phyloP scores from a whole-genome alignment of 495 filamentous ascomycete genomes.

The Parmelia sp. region DNA sequence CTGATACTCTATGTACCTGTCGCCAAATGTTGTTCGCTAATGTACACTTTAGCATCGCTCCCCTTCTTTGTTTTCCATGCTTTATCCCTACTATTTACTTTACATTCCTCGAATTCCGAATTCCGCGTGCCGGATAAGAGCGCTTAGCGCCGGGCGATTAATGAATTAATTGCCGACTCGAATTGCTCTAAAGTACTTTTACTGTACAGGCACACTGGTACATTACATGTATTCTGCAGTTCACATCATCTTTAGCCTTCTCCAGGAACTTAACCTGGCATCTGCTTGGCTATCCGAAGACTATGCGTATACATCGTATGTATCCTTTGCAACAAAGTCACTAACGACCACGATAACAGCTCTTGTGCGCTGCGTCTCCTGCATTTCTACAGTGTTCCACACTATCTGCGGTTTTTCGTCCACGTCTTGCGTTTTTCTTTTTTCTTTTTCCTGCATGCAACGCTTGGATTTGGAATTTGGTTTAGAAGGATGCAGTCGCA shows the following conservation, averaged over 20 bases:
- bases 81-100: no score
- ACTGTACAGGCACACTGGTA: background rate
- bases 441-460: background rate
- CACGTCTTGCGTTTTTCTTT: background rate
- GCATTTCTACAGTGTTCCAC: background rate
- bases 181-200: no score
- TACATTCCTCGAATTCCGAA: no score
- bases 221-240: background rate
- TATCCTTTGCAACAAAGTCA: background rate
- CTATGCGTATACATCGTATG: background rate
- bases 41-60: background rate
- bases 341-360: background rate
- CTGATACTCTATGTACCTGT: background rate
- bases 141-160: conserved; percentile 7
- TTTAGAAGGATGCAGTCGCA: background rate
- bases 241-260: background rate
- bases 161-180: no score
- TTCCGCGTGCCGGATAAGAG: conserved; percentile 5
- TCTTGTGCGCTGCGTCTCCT: background rate
- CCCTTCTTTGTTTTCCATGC: background rate
- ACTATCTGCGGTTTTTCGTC: background rate
- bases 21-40: background rate
- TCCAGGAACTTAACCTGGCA: no score
- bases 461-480: background rate
- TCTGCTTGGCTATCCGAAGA: background rate